phyloP scores from a whole-genome alignment of 192 early-diverging fungal genomes.

The Backusella australiensis region DNA sequence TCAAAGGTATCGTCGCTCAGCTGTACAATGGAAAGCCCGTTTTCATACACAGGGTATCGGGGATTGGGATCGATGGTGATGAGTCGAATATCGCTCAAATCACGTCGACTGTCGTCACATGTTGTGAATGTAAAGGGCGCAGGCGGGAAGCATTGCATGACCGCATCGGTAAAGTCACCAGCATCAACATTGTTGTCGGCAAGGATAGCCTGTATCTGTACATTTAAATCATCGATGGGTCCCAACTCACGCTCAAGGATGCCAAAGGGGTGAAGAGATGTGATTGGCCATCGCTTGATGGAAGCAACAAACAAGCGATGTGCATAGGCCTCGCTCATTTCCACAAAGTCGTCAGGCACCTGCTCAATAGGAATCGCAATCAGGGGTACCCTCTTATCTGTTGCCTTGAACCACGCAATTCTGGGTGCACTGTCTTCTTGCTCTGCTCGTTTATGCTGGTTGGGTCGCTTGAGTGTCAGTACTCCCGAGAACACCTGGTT shows the following conservation, averaged over 20 bases:
- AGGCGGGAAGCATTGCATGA: constrained; percentile 72
- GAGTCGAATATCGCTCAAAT: constrained; percentile 68
- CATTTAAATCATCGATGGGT: constrained; percentile 68
- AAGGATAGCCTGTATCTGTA: constrained; percentile 79
- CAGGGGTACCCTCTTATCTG: constrained; percentile 76
- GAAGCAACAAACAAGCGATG: constrained; percentile 60
- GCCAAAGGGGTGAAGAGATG: constrained; percentile 72
- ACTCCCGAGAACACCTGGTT: constrained; percentile 54
- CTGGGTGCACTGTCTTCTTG: constrained; percentile 43
- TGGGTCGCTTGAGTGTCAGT: constrained; percentile 39
- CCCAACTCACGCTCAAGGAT: constrained; percentile 71
- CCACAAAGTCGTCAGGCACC: constrained; percentile 66
- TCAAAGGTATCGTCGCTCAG: constrained; percentile 69
- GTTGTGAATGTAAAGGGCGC: constrained; percentile 72
- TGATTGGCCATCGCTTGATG: constrained; percentile 71
- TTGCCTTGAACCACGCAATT: constrained; percentile 82
- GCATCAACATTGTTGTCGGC: constrained; percentile 75
- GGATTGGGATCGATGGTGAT: constrained; percentile 87
- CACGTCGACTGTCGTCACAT: constrained; percentile 54
- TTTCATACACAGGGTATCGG: constrained; percentile 56
- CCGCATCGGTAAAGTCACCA: constrained; percentile 69
- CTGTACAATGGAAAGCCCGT: constrained; percentile 66
- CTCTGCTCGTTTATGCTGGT: constrained; percentile 20
- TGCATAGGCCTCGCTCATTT: constrained; percentile 53
- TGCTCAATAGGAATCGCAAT: constrained; percentile 75